Conservation (phyloP, 345 rosid species). For the Orychophragmus violaceus region DNA sequence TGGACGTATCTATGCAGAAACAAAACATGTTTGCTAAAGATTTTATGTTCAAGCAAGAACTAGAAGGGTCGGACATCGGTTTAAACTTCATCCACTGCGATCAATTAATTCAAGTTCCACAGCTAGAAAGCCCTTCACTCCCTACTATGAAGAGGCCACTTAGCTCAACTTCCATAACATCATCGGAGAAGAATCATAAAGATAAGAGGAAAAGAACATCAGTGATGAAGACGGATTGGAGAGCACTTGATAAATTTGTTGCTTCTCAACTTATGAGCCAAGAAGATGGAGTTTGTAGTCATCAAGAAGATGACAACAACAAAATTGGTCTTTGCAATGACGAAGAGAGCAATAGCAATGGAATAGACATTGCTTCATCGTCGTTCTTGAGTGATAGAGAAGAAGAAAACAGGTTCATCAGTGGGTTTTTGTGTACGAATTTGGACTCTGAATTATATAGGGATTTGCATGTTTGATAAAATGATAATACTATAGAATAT, state of each 20-base stretch:
- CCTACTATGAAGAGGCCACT: conserved; percentile 52
- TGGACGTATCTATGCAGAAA: conserved; percentile 47
- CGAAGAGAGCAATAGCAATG: conserved; percentile 8
- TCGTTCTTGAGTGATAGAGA: conserved; percentile 46
- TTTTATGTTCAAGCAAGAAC: conserved; percentile 71
- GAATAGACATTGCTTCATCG: conserved; percentile 24
- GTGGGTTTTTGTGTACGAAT: conserved; percentile 45
- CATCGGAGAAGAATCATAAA: conserved; percentile 24
- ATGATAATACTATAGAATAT: neutral
- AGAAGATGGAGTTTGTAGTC: conserved; percentile 43
- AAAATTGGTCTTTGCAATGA: conserved; percentile 1
- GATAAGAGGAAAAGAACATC: conserved; percentile 19
- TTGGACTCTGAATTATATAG: conserved; percentile 45
- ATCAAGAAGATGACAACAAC: too few species aligned
- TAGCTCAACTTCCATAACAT: conserved; percentile 15
- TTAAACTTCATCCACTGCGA: conserved; percentile 47
- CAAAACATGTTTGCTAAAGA: conserved; percentile 38
- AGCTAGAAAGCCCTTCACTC: conserved; percentile 78
- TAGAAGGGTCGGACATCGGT: conserved; percentile 44
- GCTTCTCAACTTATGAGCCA: conserved; percentile 86
- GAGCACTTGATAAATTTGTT: conserved; percentile 84
- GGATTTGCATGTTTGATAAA: conserved; percentile 59
- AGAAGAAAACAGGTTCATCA: conserved; percentile 40
- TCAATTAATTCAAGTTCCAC: conserved; percentile 76
- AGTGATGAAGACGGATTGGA: conserved; percentile 66